A percentile compares a stretch with the other conserved stretches of the same genome.
Conservation (phyloP, 2,329 filamentous ascomycete species). For the Colletotrichum liaoningense region DNA sequence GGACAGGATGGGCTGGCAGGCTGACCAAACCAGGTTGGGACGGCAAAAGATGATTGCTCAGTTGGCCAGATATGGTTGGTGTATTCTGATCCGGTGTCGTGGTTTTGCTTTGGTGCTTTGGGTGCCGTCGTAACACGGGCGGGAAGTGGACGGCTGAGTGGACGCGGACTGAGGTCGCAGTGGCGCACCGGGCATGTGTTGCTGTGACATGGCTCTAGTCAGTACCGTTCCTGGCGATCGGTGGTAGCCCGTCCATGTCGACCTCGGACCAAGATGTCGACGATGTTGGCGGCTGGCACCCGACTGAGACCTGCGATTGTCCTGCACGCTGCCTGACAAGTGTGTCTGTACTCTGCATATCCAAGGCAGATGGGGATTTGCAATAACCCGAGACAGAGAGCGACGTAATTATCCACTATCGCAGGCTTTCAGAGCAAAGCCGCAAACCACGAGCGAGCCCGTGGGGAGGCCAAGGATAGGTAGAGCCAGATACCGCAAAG, state of each 20-base stretch:
- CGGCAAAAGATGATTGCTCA: background rate
- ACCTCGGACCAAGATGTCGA: background rate
- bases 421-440: background rate
- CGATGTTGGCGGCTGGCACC: background rate
- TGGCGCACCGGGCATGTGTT: conserved; percentile 1
- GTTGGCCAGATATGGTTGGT: background rate
- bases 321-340: background rate
- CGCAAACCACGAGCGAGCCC: background rate
- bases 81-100: conserved; percentile 19
- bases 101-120: conserved; percentile 21
- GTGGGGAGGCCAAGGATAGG: conserved; percentile 20
- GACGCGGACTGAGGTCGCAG: conserved; percentile 5
- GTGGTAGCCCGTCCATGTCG: background rate
- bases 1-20: background rate
- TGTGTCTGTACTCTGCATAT: background rate
- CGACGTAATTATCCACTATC: conserved; percentile 4
- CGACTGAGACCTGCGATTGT: conserved; percentile 16
- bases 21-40: background rate
- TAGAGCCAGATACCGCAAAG: conserved; percentile 11
- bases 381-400: conserved; percentile 23
- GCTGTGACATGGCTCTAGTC: background rate
- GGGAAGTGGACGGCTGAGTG: conserved; percentile 17
- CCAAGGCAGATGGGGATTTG: conserved; percentile 22
- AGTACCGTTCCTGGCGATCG: conserved; percentile 18
- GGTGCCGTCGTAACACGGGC: conserved; percentile 11